Evolutionary conservation across 345 rosid species (phyloP).

Genomic region (Raphanus sativus): DNA sequence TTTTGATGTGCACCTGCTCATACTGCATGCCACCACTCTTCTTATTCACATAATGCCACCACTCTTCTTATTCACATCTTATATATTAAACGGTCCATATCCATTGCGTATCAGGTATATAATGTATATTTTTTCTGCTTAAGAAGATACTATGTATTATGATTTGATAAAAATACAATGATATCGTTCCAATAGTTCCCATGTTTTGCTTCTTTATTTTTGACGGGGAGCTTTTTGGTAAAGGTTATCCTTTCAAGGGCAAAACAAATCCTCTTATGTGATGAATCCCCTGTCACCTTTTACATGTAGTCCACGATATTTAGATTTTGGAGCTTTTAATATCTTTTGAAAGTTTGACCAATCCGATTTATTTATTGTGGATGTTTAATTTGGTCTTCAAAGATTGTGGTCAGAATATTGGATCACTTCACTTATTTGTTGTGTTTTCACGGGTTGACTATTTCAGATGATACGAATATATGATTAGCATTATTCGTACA

Average conservation of each 20-base stretch:
- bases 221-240: neutral
- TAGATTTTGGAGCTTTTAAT: neutral
- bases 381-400: neutral
- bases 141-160: slow-evolving; percentile 10
- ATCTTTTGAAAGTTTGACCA: neutral
- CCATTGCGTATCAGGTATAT: slow-evolving; percentile 27
- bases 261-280: slow-evolving; percentile 26
- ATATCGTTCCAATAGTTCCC: slow-evolving; percentile 7
- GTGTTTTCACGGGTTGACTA: neutral
- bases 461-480: neutral
- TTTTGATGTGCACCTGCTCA: slow-evolving; percentile 35
- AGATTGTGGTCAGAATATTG: neutral
- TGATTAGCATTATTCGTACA: neutral
- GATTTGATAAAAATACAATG: neutral
- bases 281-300: slow-evolving; percentile 27
- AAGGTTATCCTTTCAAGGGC: slow-evolving; percentile 30
- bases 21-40: slow-evolving; percentile 31
- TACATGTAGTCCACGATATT: neutral
- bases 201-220: neutral
- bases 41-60: slow-evolving; percentile 24
- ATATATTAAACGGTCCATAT: neutral
- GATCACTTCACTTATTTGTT: neutral
- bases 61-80: slow-evolving; percentile 19
- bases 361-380: neutral
- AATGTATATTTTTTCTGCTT: neutral